Base-by-base conservation (phyloP, 768 basidiomycete species). In the Lentinula sp. region DNA sequence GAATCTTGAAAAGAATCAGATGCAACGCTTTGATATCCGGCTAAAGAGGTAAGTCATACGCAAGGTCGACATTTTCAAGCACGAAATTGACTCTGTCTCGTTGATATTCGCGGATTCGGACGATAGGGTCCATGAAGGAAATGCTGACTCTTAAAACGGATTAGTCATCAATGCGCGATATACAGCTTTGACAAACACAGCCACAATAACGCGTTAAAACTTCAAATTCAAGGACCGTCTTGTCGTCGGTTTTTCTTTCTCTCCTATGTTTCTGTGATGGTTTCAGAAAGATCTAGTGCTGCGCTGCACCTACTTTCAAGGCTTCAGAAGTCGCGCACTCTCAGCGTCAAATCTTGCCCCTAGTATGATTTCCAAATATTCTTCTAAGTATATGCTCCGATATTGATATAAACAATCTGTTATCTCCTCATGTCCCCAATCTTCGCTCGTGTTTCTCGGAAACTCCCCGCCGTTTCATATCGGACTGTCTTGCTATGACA, bases 61-160 rank as follows among this genome's bases (percentile, higher is more conserved):
- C 92, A 70, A 98, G 82, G 75, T 98, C 95, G 40, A 98, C 95
- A 82, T 97, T 96, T 71, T 93, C 90, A 10, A 99, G 78, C 11
- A 95, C 88, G 68, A 98, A 98, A 68, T 93, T 89, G 63, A 95
- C 93, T 62, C 84, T 80, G 69, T 96, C 92, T 69, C 84, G 85
- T 69, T 91, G 87, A 57, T 96, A 76, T 65, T 93, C 88, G 59
- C 92, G 87, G 71, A 94, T 93, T 59, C 87, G 84, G 21, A 94
- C 89, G 31, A 82, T 82, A 10, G 90, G 87, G 63, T 90, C 89
- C 57, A 75, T 49, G 43, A 11, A 15, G 52, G 21, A 28, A 40
- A 39, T 39, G 37, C 9, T 39, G 13, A 39, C 7, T 8, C 37
- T 39, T 13, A 18, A 45, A 21, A 56, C 23, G 8, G 31, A 34